Percentiles rank a stretch among this genome's conserved stretches.
These are phyloP conservation scores for Xylaria sp. DNA, from an alignment of 495 filamentous ascomycete species.

Conservation along the genomic window DNA sequence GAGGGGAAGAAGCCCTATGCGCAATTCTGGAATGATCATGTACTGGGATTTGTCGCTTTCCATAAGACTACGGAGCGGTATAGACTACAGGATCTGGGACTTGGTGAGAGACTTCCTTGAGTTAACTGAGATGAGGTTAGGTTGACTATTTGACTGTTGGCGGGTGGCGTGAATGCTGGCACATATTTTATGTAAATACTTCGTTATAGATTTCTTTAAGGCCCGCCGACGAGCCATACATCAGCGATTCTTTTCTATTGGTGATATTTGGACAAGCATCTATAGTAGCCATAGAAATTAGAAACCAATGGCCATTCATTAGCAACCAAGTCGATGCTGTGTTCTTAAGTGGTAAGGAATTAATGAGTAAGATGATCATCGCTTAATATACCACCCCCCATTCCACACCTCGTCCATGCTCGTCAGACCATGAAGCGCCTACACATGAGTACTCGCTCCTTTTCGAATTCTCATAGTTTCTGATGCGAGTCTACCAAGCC, in stretches of 20 bases:
- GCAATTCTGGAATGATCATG: background rate
- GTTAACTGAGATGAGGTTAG: too few relatives aligned
- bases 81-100: background rate
- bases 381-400: background rate
- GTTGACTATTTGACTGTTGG: background rate
- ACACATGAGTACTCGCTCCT: too few relatives aligned
- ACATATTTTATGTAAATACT: background rate
- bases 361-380: background rate
- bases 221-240: background rate
- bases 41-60: background rate
- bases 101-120: background rate
- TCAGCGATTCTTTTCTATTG: background rate
- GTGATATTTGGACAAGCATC: background rate
- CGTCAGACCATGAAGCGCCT: background rate
- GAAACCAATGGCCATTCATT: background rate
- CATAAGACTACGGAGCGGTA: constrained; percentile 6
- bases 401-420: background rate
- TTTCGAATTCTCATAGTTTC: too few relatives aligned
- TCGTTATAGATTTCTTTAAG: background rate
- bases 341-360: background rate
- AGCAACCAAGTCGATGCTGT: background rate
- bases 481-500: too few relatives aligned
- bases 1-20: constrained; percentile 6
- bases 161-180: background rate
- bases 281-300: background rate